Evolutionary conservation across 768 basidiomycete genomes (phyloP), one percentile per base, ranked within the genome.

Genomic region (Flagelloscypha sp.): DNA sequence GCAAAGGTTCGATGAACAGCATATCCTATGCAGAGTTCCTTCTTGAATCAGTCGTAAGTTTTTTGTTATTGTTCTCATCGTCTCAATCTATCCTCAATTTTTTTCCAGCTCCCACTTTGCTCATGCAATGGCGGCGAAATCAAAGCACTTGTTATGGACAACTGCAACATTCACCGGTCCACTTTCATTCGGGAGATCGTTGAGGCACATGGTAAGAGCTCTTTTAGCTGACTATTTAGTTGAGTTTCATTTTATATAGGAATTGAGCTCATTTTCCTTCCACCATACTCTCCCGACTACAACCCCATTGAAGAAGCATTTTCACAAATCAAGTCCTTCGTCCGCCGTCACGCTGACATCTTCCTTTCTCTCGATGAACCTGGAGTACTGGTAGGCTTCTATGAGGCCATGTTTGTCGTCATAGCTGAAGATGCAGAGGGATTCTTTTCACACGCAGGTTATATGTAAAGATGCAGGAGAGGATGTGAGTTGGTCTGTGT

Each of bases 221-320:
- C 10, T n/a, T 21, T 27, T 16, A 11, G 22, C 7, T 5, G 11
- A 3, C 21, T 25, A 4, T 21, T 8, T 9, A 6, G 6, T 5
- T 23, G 40, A 18, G 25, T 11, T 12, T 19, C 13, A 18, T 36
- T 9, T 20, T 38, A 22, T 30, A 25, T 29, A 59, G 57, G 47
- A 35, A 50, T 56, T 12, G 40, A 41, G 1, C 27, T 60, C 13
- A 41, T 50, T 19, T 64, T 42, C 33, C 50, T 65, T 7, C 62
- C 56, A 0, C 60, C 57, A 3, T 66, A 65, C 37, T 66, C 62
- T 0, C 62, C 61, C 0, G 61, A 66, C 29, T 35, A 59, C 24
- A 63, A 66, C 30, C 62, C 63, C 0, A 62, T 63, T 12, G 55
- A 66, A 38, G 57, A 62, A 36, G 61, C 58, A 0, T 65, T 65